Evolutionary conservation across 73 alveolate genomes (phyloP).

Genomic region (Paramecium octaurelia): DNA sequence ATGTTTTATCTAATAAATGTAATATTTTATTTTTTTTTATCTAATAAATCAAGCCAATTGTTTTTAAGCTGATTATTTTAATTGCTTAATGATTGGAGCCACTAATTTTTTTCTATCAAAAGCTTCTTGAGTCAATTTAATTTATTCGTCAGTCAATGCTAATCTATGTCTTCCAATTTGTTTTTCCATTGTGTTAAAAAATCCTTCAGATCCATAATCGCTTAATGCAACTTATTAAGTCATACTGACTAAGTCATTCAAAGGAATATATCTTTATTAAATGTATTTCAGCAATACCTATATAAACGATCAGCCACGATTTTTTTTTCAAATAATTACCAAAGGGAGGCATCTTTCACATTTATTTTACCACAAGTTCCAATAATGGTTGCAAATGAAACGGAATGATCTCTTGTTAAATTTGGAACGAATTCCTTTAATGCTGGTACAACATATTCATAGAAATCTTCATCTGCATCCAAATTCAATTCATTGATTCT

Average conservation of each 20-base stretch:
- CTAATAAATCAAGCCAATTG: conserved; percentile 16
- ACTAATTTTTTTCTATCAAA: conserved; percentile 18
- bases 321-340: conserved; percentile 45
- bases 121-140: not conserved
- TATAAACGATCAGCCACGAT: not conserved
- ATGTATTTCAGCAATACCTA: not conserved
- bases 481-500: conserved; percentile 22
- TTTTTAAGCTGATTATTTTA: conserved; percentile 8
- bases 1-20: not conserved
- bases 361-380: conserved; percentile 32
- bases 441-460: conserved; percentile 3
- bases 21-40: not conserved
- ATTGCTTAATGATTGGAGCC: not conserved
- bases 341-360: not conserved
- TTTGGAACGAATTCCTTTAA: conserved; percentile 18
- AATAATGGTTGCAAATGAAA: not conserved
- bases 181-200: conserved; percentile 9
- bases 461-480: conserved; percentile 37
- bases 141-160: not conserved
- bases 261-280: conserved; percentile 3
- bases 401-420: conserved; percentile 37
- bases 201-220: conserved; percentile 15
- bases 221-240: not conserved
- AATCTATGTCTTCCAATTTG: conserved; percentile 38
- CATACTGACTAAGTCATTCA: not conserved